Conservation (phyloP, 75 land plant genomes). For the Larix kaempferi region DNA sequence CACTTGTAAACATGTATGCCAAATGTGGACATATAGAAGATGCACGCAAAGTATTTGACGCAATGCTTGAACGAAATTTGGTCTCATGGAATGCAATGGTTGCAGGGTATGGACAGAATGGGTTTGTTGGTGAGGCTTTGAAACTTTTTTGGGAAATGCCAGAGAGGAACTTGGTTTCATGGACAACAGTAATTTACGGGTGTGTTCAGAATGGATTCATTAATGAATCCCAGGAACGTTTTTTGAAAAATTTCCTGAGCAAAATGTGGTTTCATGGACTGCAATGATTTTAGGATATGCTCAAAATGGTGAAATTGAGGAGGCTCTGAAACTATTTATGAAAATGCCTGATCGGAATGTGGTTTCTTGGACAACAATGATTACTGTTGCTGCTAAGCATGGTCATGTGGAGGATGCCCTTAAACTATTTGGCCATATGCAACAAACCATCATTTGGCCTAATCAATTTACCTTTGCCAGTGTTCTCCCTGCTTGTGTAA, state of each 20-base stretch:
- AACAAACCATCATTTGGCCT: background rate
- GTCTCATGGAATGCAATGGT: conserved; percentile 58
- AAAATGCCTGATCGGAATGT: background rate
- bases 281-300: conserved; percentile 12
- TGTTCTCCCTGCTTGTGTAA: conserved; percentile 1
- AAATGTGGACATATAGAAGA: conserved; percentile 35
- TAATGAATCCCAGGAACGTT: conserved; percentile 12
- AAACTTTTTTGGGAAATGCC: conserved; percentile 35
- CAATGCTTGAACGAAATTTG: conserved; percentile 39
- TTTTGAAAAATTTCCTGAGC: conserved; percentile 15
- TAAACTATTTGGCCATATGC: background rate
- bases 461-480: conserved; percentile 1
- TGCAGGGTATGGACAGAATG: conserved; percentile 44
- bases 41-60: conserved; percentile 31
- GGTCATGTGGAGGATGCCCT: background rate
- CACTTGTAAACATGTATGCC: conserved; percentile 61
- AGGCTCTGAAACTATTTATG: background rate
- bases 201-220: conserved; percentile 18
- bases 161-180: conserved; percentile 21
- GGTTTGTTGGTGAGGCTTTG: conserved; percentile 27
- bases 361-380: conserved; percentile 4
- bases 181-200: conserved; percentile 23
- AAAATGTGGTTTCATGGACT: conserved; percentile 12
- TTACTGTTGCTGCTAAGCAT: background rate
- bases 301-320: background rate